Percentiles rank a stretch among this genome's conserved stretches.
These are phyloP conservation scores for Ogataea paraovalis DNA, from an alignment of 805 yeast species.

Conservation along the genomic window DNA sequence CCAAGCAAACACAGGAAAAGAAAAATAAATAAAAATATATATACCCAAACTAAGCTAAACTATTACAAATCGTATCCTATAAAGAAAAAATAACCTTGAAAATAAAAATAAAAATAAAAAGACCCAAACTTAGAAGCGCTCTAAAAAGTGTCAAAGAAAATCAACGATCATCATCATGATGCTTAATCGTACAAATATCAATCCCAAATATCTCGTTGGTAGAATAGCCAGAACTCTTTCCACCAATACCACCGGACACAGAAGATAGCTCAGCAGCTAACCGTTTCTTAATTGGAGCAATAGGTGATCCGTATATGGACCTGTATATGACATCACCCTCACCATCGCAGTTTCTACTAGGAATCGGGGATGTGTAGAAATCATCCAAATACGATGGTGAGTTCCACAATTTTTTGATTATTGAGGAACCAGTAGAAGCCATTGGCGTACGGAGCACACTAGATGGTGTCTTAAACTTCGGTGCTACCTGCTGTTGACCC, in stretches of 20 bases:
- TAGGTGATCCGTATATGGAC: conserved; percentile 36
- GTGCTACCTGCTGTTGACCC: conserved; percentile 2
- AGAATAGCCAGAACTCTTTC: conserved; percentile 26
- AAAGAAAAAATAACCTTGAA: neutral
- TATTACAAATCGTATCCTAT: conserved; percentile 1
- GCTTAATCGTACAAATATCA: conserved; percentile 42
- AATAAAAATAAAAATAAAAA: too few species aligned
- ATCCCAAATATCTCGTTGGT: conserved; percentile 54
- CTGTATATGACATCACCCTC: conserved; percentile 27
- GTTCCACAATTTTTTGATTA: conserved; percentile 54
- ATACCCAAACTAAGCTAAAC: neutral
- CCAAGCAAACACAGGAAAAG: neutral
- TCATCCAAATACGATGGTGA: conserved; percentile 67
- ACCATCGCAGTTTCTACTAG: conserved; percentile 18
- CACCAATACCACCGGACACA: conserved; percentile 2
- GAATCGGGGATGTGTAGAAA: conserved; percentile 52
- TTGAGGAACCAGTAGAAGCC: conserved; percentile 27
- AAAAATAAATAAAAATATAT: neutral
- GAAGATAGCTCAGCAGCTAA: conserved; percentile 9
- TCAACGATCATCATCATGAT: conserved; percentile 23
- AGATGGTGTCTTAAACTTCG: conserved; percentile 29
- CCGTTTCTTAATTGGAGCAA: conserved; percentile 19
- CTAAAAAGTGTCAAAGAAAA: neutral
- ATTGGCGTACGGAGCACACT: conserved; percentile 20
- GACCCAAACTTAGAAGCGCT: too few species aligned